These are phyloP conservation scores for Ascochyta viciae-villosae DNA, from an alignment of 2,329 filamentous ascomycete species.

Conservation along the genomic window DNA sequence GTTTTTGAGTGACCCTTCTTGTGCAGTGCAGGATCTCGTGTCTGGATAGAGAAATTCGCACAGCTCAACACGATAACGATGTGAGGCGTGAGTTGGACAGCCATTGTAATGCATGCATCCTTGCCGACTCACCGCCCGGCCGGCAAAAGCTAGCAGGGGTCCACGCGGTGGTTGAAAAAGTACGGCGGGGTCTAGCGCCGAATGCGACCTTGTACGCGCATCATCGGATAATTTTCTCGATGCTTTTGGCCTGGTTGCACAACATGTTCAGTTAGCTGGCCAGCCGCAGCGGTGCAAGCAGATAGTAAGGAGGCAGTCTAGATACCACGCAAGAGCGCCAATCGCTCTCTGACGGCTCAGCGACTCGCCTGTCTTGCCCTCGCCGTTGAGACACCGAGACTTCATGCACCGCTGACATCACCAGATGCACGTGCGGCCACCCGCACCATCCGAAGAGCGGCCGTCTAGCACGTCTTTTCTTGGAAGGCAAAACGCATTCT, in stretches of 20 bases:
- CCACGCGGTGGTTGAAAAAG: conserved; percentile 10
- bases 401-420: conserved; percentile 17
- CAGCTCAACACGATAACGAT: conserved; percentile 4
- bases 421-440: conserved; percentile 29
- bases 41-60: conserved; percentile 11
- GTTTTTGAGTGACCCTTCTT: not conserved
- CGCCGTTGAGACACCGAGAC: conserved; percentile 12
- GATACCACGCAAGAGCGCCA: conserved; percentile 2
- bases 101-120: conserved; percentile 12
- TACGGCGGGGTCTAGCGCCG: conserved; percentile 23
- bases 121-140: conserved; percentile 31
- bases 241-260: conserved; percentile 12
- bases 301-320: not conserved
- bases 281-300: conserved; percentile 3
- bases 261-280: not conserved
- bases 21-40: conserved; percentile 1
- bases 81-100: conserved; percentile 7
- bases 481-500: conserved; percentile 37
- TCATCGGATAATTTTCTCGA: conserved; percentile 22
- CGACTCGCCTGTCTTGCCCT: conserved; percentile 9
- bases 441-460: conserved; percentile 32
- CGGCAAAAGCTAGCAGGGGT: conserved; percentile 21
- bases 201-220: conserved; percentile 10
- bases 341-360: conserved; percentile 3
- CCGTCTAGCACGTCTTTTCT: conserved; percentile 37